These are phyloP conservation scores for Lachnellula arida DNA, from an alignment of 2,329 filamentous ascomycete species.

Conservation along the genomic window DNA sequence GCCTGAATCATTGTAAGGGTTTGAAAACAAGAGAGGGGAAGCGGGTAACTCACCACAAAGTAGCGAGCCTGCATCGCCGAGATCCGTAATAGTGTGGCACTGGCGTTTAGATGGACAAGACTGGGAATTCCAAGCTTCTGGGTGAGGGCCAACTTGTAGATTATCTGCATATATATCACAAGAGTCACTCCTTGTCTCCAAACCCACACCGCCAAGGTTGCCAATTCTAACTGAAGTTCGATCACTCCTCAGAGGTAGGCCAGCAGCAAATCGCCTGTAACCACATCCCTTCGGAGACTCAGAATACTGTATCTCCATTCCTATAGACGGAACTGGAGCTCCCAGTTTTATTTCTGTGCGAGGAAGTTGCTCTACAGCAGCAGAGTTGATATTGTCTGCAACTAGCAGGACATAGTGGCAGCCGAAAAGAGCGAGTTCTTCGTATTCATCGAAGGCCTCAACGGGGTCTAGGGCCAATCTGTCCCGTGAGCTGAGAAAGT, in stretches of 20 bases:
- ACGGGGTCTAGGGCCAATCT: slow-evolving; percentile 60
- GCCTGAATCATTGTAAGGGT: slow-evolving; percentile 59
- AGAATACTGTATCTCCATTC: slow-evolving; percentile 30
- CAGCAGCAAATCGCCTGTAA: slow-evolving; percentile 57
- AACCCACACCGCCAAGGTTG: slow-evolving; percentile 31
- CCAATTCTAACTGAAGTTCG: slow-evolving; percentile 31
- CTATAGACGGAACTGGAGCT: not conserved
- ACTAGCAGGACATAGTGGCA: slow-evolving; percentile 79
- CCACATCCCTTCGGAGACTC: slow-evolving; percentile 38
- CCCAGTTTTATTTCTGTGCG: no score
- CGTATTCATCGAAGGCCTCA: slow-evolving; percentile 94
- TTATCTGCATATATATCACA: slow-evolving; percentile 44
- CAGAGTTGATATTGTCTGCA: slow-evolving; percentile 38
- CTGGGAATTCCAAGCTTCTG: not conserved
- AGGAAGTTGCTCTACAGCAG: not conserved
- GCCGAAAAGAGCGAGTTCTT: slow-evolving; percentile 82
- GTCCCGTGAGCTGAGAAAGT: slow-evolving; percentile 58
- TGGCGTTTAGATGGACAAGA: slow-evolving; percentile 47
- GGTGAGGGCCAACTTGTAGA: not conserved
- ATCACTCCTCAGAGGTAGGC: slow-evolving; percentile 39
- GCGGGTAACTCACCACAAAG: no score
- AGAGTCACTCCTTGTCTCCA: slow-evolving; percentile 36
- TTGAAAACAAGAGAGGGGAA: not conserved
- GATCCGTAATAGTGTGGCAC: slow-evolving; percentile 70
- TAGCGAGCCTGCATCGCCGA: slow-evolving; percentile 45